A percentile compares a stretch with the other conserved stretches of the same genome.
Evolutionary conservation across 2,329 filamentous ascomycete genomes (phyloP).

Genomic region (Zarea fungicola): DNA sequence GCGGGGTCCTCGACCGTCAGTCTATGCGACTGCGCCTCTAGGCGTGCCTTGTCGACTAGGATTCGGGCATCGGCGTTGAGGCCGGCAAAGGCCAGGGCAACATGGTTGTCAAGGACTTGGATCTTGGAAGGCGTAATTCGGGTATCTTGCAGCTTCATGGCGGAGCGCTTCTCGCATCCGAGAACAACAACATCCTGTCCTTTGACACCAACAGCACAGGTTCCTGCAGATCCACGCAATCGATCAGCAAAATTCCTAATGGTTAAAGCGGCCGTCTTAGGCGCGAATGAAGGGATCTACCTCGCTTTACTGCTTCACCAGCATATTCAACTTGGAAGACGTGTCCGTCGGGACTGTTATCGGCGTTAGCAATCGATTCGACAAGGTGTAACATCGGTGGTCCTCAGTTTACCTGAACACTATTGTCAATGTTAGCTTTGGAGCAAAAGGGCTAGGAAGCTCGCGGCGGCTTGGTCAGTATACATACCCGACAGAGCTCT

Average conservation of each 20-base stretch:
- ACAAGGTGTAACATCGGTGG: background rate
- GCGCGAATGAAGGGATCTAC: conserved; percentile 42
- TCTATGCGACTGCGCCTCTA: conserved; percentile 96
- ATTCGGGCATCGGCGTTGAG: conserved; percentile 97
- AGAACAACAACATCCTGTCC: conserved; percentile 90
- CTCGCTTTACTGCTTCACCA: conserved; percentile 96
- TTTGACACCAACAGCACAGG: conserved; percentile 96
- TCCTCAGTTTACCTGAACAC: conserved; percentile 73
- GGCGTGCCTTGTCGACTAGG: conserved; percentile 92
- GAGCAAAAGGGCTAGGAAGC: conserved; percentile 22
- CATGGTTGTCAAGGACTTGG: conserved; percentile 89
- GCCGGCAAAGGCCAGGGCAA: conserved; percentile 93
- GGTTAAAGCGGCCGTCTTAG: too few relatives aligned
- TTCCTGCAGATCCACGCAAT: conserved; percentile 70
- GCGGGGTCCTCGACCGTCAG: conserved; percentile 96
- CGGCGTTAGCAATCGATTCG: conserved; percentile 36
- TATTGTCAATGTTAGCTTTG: conserved; percentile 46
- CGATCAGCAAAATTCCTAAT: too few relatives aligned
- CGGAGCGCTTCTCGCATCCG: conserved; percentile 96
- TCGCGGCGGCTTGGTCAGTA: background rate
- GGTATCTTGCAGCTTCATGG: conserved; percentile 99
- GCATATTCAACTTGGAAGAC: conserved; percentile 99
- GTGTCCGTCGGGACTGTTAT: conserved; percentile 86
- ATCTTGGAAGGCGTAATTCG: conserved; percentile 99
- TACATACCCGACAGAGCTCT: conserved; percentile 92